Percentiles rank a stretch among this genome's conserved stretches.
Evolutionary conservation across 805 yeast genomes (phyloP).

Genomic region (Metschnikowia continentalis): DNA sequence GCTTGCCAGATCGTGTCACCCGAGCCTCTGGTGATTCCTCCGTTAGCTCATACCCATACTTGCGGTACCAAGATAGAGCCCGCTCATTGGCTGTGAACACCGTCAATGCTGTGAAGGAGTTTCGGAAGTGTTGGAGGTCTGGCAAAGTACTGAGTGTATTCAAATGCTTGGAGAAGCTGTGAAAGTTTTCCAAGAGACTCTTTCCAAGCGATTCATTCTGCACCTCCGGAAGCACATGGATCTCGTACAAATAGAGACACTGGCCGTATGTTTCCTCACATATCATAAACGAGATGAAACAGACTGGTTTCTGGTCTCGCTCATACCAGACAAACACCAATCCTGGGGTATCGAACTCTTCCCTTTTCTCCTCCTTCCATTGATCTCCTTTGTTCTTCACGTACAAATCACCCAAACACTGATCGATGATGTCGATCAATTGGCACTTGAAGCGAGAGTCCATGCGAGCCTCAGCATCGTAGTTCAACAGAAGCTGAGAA

Average conservation of each 20-base stretch:
- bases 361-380: conserved; percentile 40
- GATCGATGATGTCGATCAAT: conserved; percentile 24
- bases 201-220: conserved; percentile 40
- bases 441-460: neutral
- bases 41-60: conserved; percentile 35
- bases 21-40: conserved; percentile 44
- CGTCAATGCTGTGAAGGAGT: conserved; percentile 39
- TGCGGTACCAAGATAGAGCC: conserved; percentile 43
- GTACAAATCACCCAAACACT: conserved; percentile 28
- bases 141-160: neutral
- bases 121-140: conserved; percentile 8
- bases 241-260: conserved; percentile 51
- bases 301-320: conserved; percentile 19
- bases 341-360: conserved; percentile 47
- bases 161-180: conserved; percentile 17
- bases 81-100: conserved; percentile 45
- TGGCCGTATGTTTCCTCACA: conserved; percentile 34
- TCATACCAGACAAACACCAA: conserved; percentile 39
- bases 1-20: conserved; percentile 35
- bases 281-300: conserved; percentile 46
- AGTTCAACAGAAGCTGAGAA: neutral
- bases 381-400: conserved; percentile 26
- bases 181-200: conserved; percentile 32
- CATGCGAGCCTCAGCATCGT: conserved; percentile 2
- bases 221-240: conserved; percentile 39